Evolutionary conservation across 2,329 filamentous ascomycete species (phyloP), one percentile per base, ranked within the genome.

Genomic region (Mycosphaerella sp.): DNA sequence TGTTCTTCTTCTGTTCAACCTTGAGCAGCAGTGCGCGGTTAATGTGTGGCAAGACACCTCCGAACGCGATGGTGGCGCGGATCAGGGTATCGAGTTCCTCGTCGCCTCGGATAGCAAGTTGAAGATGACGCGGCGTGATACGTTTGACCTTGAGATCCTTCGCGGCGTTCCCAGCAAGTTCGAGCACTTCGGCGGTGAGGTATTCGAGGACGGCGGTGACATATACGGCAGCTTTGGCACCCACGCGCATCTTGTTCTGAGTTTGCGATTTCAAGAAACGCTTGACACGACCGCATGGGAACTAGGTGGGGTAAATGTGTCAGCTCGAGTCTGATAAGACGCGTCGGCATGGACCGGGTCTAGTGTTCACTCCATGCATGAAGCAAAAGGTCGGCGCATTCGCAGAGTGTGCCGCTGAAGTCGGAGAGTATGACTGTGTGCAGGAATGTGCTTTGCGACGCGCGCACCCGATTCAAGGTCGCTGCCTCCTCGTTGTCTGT

Each of bases 131-230:
- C 62, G 93, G 93, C 57, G 97, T 98, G 79, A 98, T 98, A 86
- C 93, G 90, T 61, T 91, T 98, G 87, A 97, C 97, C 88, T 98
- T 98, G 85, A 97, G 96, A 79, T 98, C 93, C 67, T 93, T 91
- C 60, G 93, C 93, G 68, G 93, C 93, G 75, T 98, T 98, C 67
- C 93, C 93, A 73, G 93, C 93, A 77, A 98, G 79, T 78, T 98
- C 93, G 69, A 98, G 89, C 66, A 98, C 96, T 80, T 98, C 93
- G 62, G 93, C 93, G 64, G 93, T 91, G 54, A 98, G 86, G 73
- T 98, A 98, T 78, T 98, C 93, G 44, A 98, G 89, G 50, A 98
- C 93, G 50, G 93, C 93, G 44, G 93, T 97, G 57, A 97, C 89
- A 71, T 98, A 98, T 65, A 98, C 93, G 61, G 93, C 90, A 59